Conservation (phyloP, 345 rosid genomes). For the Eucalyptus pumila region DNA sequence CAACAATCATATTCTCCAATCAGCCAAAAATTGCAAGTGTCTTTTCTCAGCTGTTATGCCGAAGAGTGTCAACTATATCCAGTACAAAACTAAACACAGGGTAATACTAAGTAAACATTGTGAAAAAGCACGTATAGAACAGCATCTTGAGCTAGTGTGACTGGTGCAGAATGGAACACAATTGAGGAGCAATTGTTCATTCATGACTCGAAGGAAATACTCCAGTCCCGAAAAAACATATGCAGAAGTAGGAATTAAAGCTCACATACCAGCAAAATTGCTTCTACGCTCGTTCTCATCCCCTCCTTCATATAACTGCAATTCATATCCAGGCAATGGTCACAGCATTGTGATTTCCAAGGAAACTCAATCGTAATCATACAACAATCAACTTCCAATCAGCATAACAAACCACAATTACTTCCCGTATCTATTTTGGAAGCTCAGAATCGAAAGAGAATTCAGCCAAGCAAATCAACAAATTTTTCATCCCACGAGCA, state of each 20-base stretch:
- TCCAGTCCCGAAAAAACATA: neutral
- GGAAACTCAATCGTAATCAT: neutral
- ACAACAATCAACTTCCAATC: neutral
- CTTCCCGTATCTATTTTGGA: neutral
- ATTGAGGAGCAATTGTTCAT: neutral
- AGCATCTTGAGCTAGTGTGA: neutral
- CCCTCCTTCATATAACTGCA: slow-evolving; percentile 94
- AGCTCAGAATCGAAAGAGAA: neutral
- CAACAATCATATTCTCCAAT: neutral
- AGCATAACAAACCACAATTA: neutral
- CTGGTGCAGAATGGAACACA: neutral
- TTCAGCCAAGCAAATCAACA: neutral
- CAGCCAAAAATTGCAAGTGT: neutral
- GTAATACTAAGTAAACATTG: neutral
- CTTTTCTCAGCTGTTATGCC: neutral
- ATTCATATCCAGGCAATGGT: neutral
- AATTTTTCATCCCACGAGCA: neutral
- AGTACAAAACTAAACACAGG: neutral
- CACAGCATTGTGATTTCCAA: neutral
- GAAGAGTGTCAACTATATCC: neutral
- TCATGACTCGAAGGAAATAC: neutral
- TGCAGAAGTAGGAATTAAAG: neutral
- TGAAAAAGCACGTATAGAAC: neutral
- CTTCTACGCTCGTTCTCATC: slow-evolving; percentile 94
- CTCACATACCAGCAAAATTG: slow-evolving; percentile 69